Conservation (phyloP, 768 basidiomycete species). For the Leccinum disarticulatum region DNA sequence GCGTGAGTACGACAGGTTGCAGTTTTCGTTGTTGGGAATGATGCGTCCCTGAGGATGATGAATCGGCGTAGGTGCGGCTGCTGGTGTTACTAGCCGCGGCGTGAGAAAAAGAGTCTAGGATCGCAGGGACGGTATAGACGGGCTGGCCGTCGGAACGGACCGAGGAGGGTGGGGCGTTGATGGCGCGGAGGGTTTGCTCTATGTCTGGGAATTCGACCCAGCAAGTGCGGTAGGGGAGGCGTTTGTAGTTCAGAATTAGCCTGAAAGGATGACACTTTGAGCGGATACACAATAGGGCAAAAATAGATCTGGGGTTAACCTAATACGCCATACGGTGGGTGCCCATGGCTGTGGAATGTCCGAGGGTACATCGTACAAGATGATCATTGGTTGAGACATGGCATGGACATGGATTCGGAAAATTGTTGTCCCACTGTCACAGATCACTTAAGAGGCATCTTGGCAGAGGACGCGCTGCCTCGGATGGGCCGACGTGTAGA, state of each 20-base stretch:
- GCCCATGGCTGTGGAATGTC: constrained; percentile 68
- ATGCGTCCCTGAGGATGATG: constrained; percentile 1
- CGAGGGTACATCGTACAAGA: constrained; percentile 66
- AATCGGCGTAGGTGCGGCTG: background rate
- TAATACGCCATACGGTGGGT: constrained; percentile 71
- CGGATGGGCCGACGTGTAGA: constrained; percentile 1
- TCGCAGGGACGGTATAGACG: constrained; percentile 67
- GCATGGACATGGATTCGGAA: background rate
- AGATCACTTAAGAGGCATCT: constrained; percentile 13
- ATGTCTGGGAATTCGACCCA: constrained; percentile 75
- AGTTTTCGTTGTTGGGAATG: constrained; percentile 15
- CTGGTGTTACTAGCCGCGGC: background rate
- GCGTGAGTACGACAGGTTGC: constrained; percentile 54
- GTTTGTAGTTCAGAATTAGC: constrained; percentile 76
- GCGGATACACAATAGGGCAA: background rate
- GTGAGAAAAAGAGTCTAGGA: constrained; percentile 50
- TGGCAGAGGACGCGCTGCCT: background rate
- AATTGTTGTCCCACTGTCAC: background rate
- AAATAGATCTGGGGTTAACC: constrained; percentile 37
- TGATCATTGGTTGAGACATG: constrained; percentile 54
- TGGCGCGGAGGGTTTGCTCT: constrained; percentile 54
- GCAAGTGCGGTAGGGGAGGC: constrained; percentile 63
- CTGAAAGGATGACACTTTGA: constrained; percentile 34
- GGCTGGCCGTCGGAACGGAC: constrained; percentile 55
- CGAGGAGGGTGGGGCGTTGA: constrained; percentile 59